Base-by-base conservation (phyloP, 805 yeast species). In the Osmozyma mogii region DNA sequence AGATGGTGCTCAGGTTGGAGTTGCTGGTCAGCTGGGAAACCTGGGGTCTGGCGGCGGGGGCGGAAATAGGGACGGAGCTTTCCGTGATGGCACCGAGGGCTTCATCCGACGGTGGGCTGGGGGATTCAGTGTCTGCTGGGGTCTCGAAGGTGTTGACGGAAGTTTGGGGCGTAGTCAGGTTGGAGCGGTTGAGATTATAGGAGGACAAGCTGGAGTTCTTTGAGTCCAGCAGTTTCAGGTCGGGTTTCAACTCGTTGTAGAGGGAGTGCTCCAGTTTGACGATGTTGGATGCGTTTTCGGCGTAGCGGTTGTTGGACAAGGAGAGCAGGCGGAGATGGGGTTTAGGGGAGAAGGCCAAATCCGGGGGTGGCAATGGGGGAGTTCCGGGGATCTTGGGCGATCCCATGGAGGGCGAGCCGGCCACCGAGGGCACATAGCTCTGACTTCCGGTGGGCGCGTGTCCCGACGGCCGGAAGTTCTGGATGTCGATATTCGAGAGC, bases 131-230 rank as follows among this genome's bases (percentile, higher is more conserved):
- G 15, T 41, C 45, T 15, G 25, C 24, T 4, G 29, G 35, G 14
- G 21, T 24, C 13, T 42, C 46, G 4, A 38, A 31, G 12, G 38
- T 39, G 35, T 43, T 45, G 15, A 56, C 48, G 2, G 58, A 51
- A 2, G 62, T 55, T 11, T 52, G 52, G 3, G 62, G 61, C 3
- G 62, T 56, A 24, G 48, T 54, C 3, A 55, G 41, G 15, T 41
- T 34, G 7, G 55, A 43, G 15, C 51, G 37, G 30, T 38, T 46
- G 23, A 47, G 30, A 25, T 40, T 45, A 28, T 42, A 49, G 32
- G 43, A 45, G n/a, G 49, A 44, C 9, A 47, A 21, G 18, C 50
- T 43, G 10, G 52, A 47, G 13, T 59, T 49, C 15, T 39, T 38
- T 8, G 46, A 42, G 30, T 47, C 44, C 21, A 18, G 21, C 21